Evolutionary conservation across 495 filamentous ascomycete species (phyloP).

Genomic region (Podospora tetraspora): DNA sequence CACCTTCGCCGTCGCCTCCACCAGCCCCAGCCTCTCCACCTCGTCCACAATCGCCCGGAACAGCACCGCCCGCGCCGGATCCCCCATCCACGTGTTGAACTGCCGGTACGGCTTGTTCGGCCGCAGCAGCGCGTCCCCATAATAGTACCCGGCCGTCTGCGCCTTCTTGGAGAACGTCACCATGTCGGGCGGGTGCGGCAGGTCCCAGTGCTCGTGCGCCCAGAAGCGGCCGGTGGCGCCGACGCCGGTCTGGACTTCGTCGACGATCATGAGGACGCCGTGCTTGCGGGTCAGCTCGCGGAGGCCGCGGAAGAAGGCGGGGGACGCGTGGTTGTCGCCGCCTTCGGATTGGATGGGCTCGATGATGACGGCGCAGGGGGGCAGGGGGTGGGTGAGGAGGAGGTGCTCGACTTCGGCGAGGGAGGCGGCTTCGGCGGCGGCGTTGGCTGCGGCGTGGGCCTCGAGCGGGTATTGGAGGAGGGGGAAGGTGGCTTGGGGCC

Average conservation of each 20-base stretch:
- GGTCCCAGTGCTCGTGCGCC: slow-evolving; percentile 97
- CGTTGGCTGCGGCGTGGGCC: slow-evolving; percentile 76
- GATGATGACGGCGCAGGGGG: slow-evolving; percentile 83
- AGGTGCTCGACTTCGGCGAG: slow-evolving; percentile 84
- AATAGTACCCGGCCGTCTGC: slow-evolving; percentile 97
- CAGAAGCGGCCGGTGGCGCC: slow-evolving; percentile 96
- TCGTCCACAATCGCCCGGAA: slow-evolving; percentile 91
- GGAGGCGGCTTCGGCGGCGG: slow-evolving; percentile 73
- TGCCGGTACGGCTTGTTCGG: slow-evolving; percentile 99
- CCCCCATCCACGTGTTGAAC: slow-evolving; percentile 99
- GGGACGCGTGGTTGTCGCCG: slow-evolving; percentile 96
- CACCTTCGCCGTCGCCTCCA: slow-evolving; percentile 71
- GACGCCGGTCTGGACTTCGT: slow-evolving; percentile 97
- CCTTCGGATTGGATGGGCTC: slow-evolving; percentile 98
- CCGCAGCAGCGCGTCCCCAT: slow-evolving; percentile 75
- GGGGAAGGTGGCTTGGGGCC: slow-evolving; percentile 95
- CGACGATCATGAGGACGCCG: slow-evolving; percentile 88
- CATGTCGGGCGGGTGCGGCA: slow-evolving; percentile 85
- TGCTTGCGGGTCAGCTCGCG: slow-evolving; percentile 81
- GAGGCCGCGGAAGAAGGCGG: slow-evolving; percentile 85
- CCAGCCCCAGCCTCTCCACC: slow-evolving; percentile 74
- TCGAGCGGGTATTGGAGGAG: slow-evolving; percentile 85
- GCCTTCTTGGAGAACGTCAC: slow-evolving; percentile 99
- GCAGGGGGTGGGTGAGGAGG: slow-evolving; percentile 75
- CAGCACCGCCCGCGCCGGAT: slow-evolving; percentile 81